phyloP scores from a whole-genome alignment of 75 land plant species.

The Pseudotsuga menziesii region DNA sequence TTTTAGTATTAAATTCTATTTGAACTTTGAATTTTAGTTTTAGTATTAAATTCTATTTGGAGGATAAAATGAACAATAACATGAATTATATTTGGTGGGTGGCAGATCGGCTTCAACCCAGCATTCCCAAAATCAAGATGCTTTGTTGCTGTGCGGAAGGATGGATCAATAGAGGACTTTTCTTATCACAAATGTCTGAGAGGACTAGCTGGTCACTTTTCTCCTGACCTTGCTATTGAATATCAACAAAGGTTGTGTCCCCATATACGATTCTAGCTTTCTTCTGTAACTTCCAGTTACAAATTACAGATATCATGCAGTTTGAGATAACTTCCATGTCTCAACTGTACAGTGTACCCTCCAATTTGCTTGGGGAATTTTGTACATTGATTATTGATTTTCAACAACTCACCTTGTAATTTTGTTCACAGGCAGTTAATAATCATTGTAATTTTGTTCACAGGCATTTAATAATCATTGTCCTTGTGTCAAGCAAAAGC shows the following conservation, averaged over 20 bases:
- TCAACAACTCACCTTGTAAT: background rate
- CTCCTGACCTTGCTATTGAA: constrained; percentile 9
- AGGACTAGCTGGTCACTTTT: background rate
- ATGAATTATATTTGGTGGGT: background rate
- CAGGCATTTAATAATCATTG: background rate
- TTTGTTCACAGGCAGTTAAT: background rate
- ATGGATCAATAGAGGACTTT: constrained; percentile 18
- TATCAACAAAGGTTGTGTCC: constrained; percentile 11
- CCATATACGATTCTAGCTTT: background rate
- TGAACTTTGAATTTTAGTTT: too few species aligned
- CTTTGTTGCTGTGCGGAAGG: constrained; percentile 25
- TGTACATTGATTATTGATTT: background rate
- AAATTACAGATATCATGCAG: background rate
- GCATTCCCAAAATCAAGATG: constrained; percentile 13
- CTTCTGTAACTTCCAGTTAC: background rate
- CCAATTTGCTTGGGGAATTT: background rate
- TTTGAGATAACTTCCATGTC: background rate
- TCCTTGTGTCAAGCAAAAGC: background rate
- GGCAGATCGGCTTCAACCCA: constrained; percentile 3
- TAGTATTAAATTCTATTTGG: background rate
- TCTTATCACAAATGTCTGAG: constrained; percentile 25
- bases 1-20: background rate
- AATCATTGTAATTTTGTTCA: background rate
- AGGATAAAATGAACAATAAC: background rate
- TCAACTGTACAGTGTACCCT: background rate